These are phyloP conservation scores for Debaryomycetaceae sp. DNA, from an alignment of 1,139 yeast species.

Conservation along the genomic window DNA sequence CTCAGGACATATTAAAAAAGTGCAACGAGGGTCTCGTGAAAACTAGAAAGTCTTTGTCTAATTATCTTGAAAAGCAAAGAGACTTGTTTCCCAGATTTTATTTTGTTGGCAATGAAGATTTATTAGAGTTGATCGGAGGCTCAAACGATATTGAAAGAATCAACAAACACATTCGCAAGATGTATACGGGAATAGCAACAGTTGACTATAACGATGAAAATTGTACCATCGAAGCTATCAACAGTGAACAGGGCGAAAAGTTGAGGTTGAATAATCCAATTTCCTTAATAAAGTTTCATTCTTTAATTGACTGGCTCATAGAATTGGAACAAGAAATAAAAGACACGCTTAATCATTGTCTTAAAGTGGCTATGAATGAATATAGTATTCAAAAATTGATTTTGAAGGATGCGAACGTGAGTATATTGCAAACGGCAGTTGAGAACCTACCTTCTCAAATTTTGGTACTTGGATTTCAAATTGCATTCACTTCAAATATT, in stretches of 20 bases:
- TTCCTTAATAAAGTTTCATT: conserved; percentile 37
- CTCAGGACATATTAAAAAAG: conserved; percentile 47
- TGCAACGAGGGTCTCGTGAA: conserved; percentile 53
- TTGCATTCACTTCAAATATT: conserved; percentile 49
- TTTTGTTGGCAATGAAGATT: conserved; percentile 88
- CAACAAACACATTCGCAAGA: conserved; percentile 62
- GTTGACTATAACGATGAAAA: conserved; percentile 38
- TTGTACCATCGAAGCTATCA: conserved; percentile 43
- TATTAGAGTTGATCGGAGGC: conserved; percentile 78
- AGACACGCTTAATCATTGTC: conserved; percentile 39
- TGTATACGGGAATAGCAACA: conserved; percentile 65
- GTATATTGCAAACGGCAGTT: conserved; percentile 10
- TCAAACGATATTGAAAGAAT: conserved; percentile 47
- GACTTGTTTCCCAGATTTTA: conserved; percentile 77
- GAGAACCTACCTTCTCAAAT: conserved; percentile 55
- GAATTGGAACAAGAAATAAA: conserved; percentile 56
- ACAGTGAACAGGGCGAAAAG: conserved; percentile 64
- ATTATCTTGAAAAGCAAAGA: conserved; percentile 79
- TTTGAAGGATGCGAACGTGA: not conserved
- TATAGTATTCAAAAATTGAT: conserved; percentile 4
- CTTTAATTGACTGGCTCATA: conserved; percentile 62
- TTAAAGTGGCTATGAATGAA: conserved; percentile 6
- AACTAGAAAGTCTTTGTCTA: conserved; percentile 67
- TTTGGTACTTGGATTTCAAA: conserved; percentile 53
- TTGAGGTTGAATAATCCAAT: conserved; percentile 46